phyloP scores from a whole-genome alignment of 495 filamentous ascomycete genomes.

The Rhizodiscina lignyota region DNA sequence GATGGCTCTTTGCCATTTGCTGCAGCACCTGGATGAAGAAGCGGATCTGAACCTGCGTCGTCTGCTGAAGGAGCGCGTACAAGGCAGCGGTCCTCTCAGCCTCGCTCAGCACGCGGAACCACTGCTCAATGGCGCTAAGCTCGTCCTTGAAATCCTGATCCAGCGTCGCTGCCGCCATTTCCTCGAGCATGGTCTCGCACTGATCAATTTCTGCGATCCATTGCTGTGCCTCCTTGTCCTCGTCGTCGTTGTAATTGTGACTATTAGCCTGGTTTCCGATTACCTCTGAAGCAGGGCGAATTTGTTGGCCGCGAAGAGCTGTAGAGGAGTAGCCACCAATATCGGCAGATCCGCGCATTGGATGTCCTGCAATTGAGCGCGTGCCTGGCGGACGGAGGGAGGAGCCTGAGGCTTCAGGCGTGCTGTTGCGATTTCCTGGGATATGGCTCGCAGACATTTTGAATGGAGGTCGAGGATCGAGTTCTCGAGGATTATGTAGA shows the following conservation, averaged over 20 bases:
- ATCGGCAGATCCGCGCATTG: constrained; percentile 88
- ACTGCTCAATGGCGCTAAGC: constrained; percentile 95
- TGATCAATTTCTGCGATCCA: constrained; percentile 99
- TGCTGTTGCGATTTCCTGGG: constrained; percentile 85
- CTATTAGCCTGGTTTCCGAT: constrained; percentile 62
- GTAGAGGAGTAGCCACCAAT: constrained; percentile 76
- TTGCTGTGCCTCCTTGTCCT: constrained; percentile 89
- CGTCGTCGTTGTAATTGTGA: constrained; percentile 55
- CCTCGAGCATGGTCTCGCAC: constrained; percentile 90
- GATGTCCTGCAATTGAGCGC: constrained; percentile 63
- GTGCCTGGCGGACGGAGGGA: constrained; percentile 81
- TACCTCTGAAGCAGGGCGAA: constrained; percentile 83
- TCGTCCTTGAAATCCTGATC: constrained; percentile 99
- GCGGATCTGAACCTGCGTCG: constrained; percentile 94
- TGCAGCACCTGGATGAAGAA: constrained; percentile 98
- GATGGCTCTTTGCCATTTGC: constrained; percentile 96
- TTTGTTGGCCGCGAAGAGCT: constrained; percentile 56
- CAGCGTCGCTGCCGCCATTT: constrained; percentile 94
- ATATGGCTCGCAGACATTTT: constrained; percentile 47
- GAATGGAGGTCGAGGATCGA: not conserved
- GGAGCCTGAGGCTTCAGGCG: constrained; percentile 67
- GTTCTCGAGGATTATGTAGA: not conserved
- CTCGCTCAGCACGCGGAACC: constrained; percentile 95
- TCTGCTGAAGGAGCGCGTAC: constrained; percentile 92
- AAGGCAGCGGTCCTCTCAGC: constrained; percentile 89